Evolutionary conservation across 208 protist genomes (phyloP).

Genomic region (Acanthamoeba culbertsoni): DNA sequence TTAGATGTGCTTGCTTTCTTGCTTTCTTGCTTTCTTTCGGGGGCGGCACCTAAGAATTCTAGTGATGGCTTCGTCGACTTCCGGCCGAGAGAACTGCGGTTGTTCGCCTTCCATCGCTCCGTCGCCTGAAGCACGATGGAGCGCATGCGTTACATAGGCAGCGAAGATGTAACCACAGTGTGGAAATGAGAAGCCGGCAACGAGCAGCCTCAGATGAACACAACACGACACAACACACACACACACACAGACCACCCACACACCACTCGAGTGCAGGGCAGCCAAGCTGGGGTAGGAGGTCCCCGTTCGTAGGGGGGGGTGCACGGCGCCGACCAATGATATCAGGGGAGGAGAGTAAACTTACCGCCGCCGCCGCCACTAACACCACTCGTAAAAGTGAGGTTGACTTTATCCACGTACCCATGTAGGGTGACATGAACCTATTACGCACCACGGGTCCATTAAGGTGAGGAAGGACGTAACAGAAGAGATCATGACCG

Average conservation of each 20-base stretch:
- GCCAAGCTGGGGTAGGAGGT: no score
- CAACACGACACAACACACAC: no score
- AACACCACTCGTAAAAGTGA: not conserved
- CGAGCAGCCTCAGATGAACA: no score
- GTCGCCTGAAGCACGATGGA: not conserved
- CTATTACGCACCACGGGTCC: not conserved
- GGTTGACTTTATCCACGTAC: not conserved
- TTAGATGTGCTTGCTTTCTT: no score
- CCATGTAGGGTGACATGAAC: not conserved
- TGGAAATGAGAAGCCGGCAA: no score
- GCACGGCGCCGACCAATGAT: no score
- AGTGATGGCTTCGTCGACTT: not conserved
- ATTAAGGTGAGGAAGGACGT: not conserved
- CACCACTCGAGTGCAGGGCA: no score
- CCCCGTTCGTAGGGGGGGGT: no score
- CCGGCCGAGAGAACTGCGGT: not conserved
- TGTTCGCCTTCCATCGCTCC: not conserved
- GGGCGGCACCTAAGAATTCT: not conserved
- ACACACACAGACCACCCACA: no score
- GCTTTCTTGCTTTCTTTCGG: no score
- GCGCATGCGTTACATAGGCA: not conserved
- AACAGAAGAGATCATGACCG: not conserved
- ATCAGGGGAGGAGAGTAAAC: not conserved
- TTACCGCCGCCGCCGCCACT: not conserved
- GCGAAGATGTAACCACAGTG: no score